phyloP scores from a whole-genome alignment of 768 basidiomycete genomes.

The Daedaleopsis nitida region DNA sequence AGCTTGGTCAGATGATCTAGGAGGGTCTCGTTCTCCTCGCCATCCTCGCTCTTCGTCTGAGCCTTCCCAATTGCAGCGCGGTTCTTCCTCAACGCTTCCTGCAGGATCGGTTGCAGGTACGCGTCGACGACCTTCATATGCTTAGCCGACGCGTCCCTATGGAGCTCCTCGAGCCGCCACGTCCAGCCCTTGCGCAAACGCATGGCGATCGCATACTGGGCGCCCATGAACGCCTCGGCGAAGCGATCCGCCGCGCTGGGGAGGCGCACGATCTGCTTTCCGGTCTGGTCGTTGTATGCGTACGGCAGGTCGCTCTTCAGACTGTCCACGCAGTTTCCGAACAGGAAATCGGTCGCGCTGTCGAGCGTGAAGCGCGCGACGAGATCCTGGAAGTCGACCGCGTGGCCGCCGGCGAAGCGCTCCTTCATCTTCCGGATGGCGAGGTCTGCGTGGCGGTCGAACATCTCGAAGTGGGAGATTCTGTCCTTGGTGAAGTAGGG shows the following conservation, averaged over 20 bases:
- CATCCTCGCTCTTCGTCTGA: conserved; percentile 4
- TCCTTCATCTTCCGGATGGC: conserved; percentile 31
- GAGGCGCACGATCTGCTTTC: background rate
- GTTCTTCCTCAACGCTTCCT: conserved; percentile 27
- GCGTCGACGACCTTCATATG: conserved; percentile 42
- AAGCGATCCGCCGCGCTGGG: background rate
- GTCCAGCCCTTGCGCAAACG: conserved; percentile 33
- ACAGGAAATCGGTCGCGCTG: conserved; percentile 56
- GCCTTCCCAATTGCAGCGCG: conserved; percentile 7
- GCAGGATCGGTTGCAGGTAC: conserved; percentile 42
- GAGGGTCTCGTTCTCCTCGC: conserved; percentile 39
- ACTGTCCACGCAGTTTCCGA: conserved; percentile 45
- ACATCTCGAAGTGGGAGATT: conserved; percentile 38
- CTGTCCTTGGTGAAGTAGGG: conserved; percentile 40
- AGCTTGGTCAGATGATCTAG: conserved; percentile 42
- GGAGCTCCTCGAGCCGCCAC: conserved; percentile 46
- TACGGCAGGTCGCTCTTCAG: conserved; percentile 27
- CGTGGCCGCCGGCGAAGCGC: conserved; percentile 28
- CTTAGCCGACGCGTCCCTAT: conserved; percentile 31
- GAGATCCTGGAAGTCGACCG: conserved; percentile 42
- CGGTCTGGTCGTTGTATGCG: background rate
- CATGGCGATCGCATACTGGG: conserved; percentile 31
- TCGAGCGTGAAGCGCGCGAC: conserved; percentile 53
- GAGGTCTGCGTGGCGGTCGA: conserved; percentile 36
- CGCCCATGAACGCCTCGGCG: conserved; percentile 17